Base-by-base conservation (phyloP, 768 basidiomycete genomes). In the Hericium rajendrae region DNA sequence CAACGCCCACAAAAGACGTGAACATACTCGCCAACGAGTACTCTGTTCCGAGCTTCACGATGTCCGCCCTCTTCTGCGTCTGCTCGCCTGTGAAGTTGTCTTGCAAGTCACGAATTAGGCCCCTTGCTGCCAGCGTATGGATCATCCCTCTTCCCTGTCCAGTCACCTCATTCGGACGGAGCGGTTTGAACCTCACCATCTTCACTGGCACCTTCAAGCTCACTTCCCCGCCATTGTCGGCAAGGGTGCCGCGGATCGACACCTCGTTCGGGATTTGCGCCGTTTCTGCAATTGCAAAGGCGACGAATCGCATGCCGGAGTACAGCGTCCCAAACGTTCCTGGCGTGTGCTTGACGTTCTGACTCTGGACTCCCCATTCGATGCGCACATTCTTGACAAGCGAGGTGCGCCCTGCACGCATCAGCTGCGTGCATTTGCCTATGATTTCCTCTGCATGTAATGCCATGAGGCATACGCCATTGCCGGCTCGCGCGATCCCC, bases 1-100 rank as follows among this genome's bases (percentile, higher is more conserved):
- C 77, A 2, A 80, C 69, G 1, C 80, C 83, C 48, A 85, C 69
- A 61, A 84, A 85, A 2, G 80, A 81, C 0, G 83, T 85, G 57
- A 77, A 66, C 41, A 64, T 63, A 65, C 78, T 84, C 1, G 72
- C 75, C 46, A 85, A 72, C 56, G 78, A 76, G 59, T 84, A 84
- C 32, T 66, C 67, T 57, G 73, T 67, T 6, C 80, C 83, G 1
- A 84, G 71, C 39, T 73, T 71, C 11, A 82, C 65, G 32, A 83
- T 79, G 2, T 73, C 71, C 3, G 76, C 76, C 64, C 71, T 76
- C 24, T 70, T 70, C 28, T 74, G 64, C 22, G 74, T 70, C 1
- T 70, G 65, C 51, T 70, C 20, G 57, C 63, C 4, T 13, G 32
- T 32, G 2, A 38, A 16, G 11, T 54, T 60, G 12, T 74, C 74